Evolutionary conservation across 2,329 filamentous ascomycete species (phyloP), one percentile per base, ranked within the genome.

Genomic region (Fusarium domesticum): DNA sequence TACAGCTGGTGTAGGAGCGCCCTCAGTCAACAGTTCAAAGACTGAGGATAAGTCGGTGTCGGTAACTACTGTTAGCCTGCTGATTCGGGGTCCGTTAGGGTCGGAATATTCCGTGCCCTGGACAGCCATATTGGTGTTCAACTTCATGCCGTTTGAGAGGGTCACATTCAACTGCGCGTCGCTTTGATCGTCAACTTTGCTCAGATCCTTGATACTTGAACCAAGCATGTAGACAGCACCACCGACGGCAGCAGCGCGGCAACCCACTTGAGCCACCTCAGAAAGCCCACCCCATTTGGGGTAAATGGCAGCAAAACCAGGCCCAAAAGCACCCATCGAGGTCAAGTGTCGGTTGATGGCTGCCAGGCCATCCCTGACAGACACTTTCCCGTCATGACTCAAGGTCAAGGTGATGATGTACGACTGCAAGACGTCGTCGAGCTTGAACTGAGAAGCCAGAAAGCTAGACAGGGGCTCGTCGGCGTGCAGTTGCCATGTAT

Each of bases 271-370:
- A 20, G 87, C 83, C 47, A 97, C 82, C 68, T 98, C 92, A 23
- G 89, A 86, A 36, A 87, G 75, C 19, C 92, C 90, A 36, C 92
- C 92, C 85, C 90, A 98, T 74, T 96, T 96, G 17, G 91, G 85
- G 54, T 95, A 81, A 11, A 98, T 82, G 36, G 89, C 88, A 39
- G 88, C 88, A 63, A 97, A 97, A 8, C 92, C 90, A 37, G 87
- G 80, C 0, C 92, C 92, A 57, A 96, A 92, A 5, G 88, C 72
- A 6, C 92, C 91, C 67, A 95, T 91, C 0, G 92, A 96, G 12
- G 80, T 79, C 39, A 97, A 71, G 66, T 98, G 91, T 35, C 84
- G 81, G 54, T 85, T 78, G 44, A 97, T 87, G 18, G 81, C 77
- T 2, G 80, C 77, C 18, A 97, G 68, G 0, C 89, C 89, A 58